Evolutionary conservation across 306 rosid species (phyloP), one percentile per base, ranked within the genome.

Genomic region (Fagus crenata): DNA sequence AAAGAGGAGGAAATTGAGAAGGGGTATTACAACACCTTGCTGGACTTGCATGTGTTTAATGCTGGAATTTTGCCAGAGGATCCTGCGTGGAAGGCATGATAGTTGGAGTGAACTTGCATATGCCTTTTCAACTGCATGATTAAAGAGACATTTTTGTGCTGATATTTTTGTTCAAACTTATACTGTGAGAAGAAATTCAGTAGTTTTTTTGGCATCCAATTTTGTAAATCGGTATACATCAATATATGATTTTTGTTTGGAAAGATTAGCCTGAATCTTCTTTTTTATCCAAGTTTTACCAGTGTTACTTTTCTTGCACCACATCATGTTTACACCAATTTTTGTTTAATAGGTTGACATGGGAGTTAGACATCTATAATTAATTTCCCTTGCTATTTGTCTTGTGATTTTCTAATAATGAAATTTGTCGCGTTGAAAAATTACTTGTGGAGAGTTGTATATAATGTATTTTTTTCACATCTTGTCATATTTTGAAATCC

Each of bases 1-100:
- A 89, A 85, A 77, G 95, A 87, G 42, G 92, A 89, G 81, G 93
- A 91, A 82, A 93, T 91, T 49, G 96, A 89, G 93, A 91, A 84
- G 80, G 98, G 98, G n/a, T 85, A 87, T 78, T 93, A 91, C 77
- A 88, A 84, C 77, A 83, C 86, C 14, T 84, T 91, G 75, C 65
- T 93, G 77, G 92, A 82, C 71, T 76, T 89, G 58, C 76, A 91
- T 61, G 98, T 93, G 49, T 93, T 91, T 55, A 81, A 82, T 76
- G 83, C 85, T n/a, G 87, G 90, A 18, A 32, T 73, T 49, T 74
- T 79, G 69, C 79, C 78, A 74, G 75, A 69, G 72, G 2, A 42
- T 71, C 73, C 74, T 4, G 37, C 56, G 46, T 35, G 65, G 61
- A 9, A 37, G 76, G 39, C 42, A 46, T 67, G 67, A 59, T 37